phyloP scores from a whole-genome alignment of 164 flowering plant species.

The Buxus sempervirens region DNA sequence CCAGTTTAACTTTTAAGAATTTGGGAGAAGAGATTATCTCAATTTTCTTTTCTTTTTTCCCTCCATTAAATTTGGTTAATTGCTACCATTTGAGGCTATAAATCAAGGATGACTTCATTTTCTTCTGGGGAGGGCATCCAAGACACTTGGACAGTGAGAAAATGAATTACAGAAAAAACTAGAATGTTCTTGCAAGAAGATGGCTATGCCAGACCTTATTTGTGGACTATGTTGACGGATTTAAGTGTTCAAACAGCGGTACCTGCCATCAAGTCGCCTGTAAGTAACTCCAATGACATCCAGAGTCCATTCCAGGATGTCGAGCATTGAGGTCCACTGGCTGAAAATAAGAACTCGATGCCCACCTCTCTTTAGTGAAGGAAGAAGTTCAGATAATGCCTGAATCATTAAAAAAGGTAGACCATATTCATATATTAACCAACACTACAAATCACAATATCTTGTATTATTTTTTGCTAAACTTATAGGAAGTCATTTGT shows the following conservation, averaged over 20 bases:
- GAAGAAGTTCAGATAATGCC: slow-evolving; percentile 80
- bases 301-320: slow-evolving; percentile 92
- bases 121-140: too few relatives aligned
- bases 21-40: too few relatives aligned
- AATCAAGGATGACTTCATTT: too few relatives aligned
- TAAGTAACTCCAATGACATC: slow-evolving; percentile 88
- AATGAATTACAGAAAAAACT: too few relatives aligned
- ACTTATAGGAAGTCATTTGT: not conserved
- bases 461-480: not conserved
- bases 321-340: slow-evolving; percentile 99
- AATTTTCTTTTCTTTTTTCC: too few relatives aligned
- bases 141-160: too few relatives aligned
- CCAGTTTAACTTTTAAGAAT: too few relatives aligned
- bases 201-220: too few relatives aligned
- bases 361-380: slow-evolving; percentile 57
- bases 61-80: too few relatives aligned
- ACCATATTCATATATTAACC: not conserved
- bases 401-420: slow-evolving; percentile 22
- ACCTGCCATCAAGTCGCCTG: slow-evolving; percentile 95
- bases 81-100: too few relatives aligned
- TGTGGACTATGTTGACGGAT: too few relatives aligned
- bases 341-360: slow-evolving; percentile 92
- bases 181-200: too few relatives aligned
- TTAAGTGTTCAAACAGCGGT: not conserved
- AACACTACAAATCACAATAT: not conserved